Base-by-base conservation (phyloP, 1,284 basidiomycete genomes). In the Apiotrichum porosum region DNA sequence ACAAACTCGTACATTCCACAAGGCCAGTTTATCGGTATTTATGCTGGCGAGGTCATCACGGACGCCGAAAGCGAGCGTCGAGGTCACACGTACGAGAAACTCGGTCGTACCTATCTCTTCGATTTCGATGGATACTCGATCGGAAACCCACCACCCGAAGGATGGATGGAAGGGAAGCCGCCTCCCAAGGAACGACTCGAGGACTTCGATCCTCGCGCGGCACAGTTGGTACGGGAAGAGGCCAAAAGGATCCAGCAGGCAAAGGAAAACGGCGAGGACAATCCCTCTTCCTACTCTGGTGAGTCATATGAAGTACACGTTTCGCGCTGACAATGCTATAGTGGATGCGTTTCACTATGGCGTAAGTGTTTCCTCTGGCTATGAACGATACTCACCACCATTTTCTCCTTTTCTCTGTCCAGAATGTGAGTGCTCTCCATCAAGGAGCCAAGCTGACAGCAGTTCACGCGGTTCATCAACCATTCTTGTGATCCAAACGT, bases 401-500 rank as follows among this genome's bases (percentile, higher is more conserved):
- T 83, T 33, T 77, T 83, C 15, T 85, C 83, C 58, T 58, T 85
- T 60, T 82, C 82, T 62, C 63, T 6, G 9, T 19, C 19, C 39
- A 39, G 37, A 42, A 45, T 30, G 42, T 46, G 47, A 50, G 32
- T 47, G 13, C 49, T n/a, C n/a, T n/a, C n/a, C n/a, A n/a, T n/a
- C n/a, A n/a, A n/a, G n/a, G n/a, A n/a, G n/a, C 24, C 5, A 18
- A 13, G 23, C 42, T 47, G 23, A 56, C 39, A 2, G 18, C 22
- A 72, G 66, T 70, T 64, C 44, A 72, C 69, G 2, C 63, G 69
- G 23, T 72, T 59, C 37, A 62, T 71, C 22, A 92, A 92, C 61
- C 89, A 94, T 62, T 89, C 85, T 15, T 94, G 90, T 63, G 83
- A 88, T 53, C 89, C 91, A 0, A 95, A 94, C 65, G 82, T 86